Conservation (phyloP, 176 grass and related monocot genomes). For the Oryza meyeriana region DNA sequence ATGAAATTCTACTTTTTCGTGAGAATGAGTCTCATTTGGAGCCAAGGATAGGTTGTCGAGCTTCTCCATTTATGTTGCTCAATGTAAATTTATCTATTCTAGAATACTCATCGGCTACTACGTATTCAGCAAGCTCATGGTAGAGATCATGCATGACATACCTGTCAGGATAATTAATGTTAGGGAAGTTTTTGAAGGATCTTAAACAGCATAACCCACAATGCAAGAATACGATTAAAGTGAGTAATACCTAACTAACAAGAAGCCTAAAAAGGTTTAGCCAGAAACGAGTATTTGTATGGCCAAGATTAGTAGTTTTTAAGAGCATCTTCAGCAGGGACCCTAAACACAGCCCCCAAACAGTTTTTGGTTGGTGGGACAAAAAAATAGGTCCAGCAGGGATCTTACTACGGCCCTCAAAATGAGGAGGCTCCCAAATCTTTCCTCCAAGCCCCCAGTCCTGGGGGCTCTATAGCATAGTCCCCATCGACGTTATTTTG, state of each 20-base stretch:
- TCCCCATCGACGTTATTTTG: too few relatives aligned
- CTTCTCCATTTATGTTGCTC: constrained; percentile 5
- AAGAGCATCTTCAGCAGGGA: background rate
- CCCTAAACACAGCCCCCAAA: too few relatives aligned
- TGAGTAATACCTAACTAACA: background rate
- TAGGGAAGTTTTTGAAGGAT: background rate
- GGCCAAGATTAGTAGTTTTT: background rate
- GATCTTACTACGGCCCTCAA: too few relatives aligned
- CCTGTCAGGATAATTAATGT: constrained; percentile 10
- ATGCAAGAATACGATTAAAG: background rate
- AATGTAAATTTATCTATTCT: constrained; percentile 29
- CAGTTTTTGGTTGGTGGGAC: too few relatives aligned
- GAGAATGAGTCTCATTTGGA: background rate
- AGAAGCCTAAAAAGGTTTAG: background rate
- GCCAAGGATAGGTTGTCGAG: constrained; percentile 27
- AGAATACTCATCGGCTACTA: constrained; percentile 26
- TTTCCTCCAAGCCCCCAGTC: too few relatives aligned
- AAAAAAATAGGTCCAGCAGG: too few relatives aligned
- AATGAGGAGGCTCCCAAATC: too few relatives aligned
- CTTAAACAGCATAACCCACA: background rate
- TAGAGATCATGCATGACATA: constrained; percentile 40
- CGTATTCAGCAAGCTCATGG: constrained; percentile 29
- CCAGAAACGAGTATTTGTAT: background rate
- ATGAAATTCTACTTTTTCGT: background rate
- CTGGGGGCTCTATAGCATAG: too few relatives aligned